Conservation (phyloP, 164 flowering plant genomes). For the Tinospora cordifolia region DNA sequence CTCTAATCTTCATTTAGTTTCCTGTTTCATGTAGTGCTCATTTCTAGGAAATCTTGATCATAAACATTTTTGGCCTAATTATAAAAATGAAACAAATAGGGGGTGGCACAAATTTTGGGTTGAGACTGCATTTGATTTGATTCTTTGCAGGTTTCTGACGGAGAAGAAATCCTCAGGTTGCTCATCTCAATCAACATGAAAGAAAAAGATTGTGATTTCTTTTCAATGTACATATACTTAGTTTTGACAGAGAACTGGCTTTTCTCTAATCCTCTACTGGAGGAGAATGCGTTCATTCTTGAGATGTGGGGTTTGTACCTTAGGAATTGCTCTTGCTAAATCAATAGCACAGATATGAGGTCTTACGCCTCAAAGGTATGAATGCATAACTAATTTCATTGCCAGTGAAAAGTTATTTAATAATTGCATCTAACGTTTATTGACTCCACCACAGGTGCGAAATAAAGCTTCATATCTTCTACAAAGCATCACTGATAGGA, state of each 20-base stretch:
- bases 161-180: slow-evolving; percentile 40
- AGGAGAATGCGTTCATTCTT: slow-evolving; percentile 30
- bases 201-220: slow-evolving; percentile 54
- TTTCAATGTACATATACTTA: slow-evolving; percentile 51
- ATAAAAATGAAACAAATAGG: neutral
- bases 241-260: slow-evolving; percentile 75
- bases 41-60: neutral
- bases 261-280: slow-evolving; percentile 25
- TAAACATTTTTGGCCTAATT: neutral
- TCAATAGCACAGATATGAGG: slow-evolving; percentile 64
- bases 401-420: neutral
- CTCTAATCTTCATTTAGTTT: neutral
- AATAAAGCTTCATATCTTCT: slow-evolving; percentile 72
- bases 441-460: slow-evolving; percentile 57
- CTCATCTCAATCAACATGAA: slow-evolving; percentile 53
- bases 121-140: neutral
- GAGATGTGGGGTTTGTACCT: slow-evolving; percentile 61
- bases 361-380: slow-evolving; percentile 71
- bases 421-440: neutral
- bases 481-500: slow-evolving; percentile 33
- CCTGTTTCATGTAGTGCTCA: neutral
- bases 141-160: slow-evolving; percentile 34
- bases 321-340: slow-evolving; percentile 66
- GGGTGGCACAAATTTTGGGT: neutral
- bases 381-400: neutral